Evolutionary conservation across 345 rosid genomes (phyloP), one percentile per base, ranked within the genome.

Genomic region (Dipteronia sinensis): DNA sequence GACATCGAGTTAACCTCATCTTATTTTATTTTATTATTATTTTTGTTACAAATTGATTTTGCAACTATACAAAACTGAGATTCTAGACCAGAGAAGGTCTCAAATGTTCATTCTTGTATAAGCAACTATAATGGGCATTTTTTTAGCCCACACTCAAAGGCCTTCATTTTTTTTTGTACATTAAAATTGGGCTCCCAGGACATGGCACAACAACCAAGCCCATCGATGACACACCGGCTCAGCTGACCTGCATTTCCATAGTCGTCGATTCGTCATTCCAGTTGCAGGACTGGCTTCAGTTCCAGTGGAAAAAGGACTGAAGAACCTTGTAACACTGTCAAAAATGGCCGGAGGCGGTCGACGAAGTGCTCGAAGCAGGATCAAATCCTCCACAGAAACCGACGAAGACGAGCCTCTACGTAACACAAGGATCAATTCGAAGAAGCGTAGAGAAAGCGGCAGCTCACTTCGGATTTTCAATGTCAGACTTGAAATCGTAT

Each of bases 321-420:
- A 67, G 29, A 42, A 67, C 8, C 27, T 12, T 67, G 47, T 58
- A 42, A 13, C 10, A 19, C 70, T 74, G 67, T 79, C 74, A 22
- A 69, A 68, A 78, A 95, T 95, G 98, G 76, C 89, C 23, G 96
- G 92, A 78, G 74, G 85, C 10, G 84, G 86, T 72, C 88, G 97
- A 46, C 79, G 86, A 6, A 80, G 79, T 74, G 80, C 93, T 20
- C 92, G 95, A 74, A 85, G 87, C 88, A 84, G 95, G 74, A 61
- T 77, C 80, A 90, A 85, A 65, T 78, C 91, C 20, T 72, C 88
- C 77, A 4, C 75, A 9, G 82, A 81, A 25, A 68, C 44, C 65
- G 71, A 77, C 7, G 90, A 80, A 23, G 85, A 66, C 0, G 82
- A 69, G 55, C 73, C 81, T 85, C 55, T 82, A 31, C 80, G 75